phyloP scores from a whole-genome alignment of 352 stramenopile genomes.

The Globisporangium paroecandrum region DNA sequence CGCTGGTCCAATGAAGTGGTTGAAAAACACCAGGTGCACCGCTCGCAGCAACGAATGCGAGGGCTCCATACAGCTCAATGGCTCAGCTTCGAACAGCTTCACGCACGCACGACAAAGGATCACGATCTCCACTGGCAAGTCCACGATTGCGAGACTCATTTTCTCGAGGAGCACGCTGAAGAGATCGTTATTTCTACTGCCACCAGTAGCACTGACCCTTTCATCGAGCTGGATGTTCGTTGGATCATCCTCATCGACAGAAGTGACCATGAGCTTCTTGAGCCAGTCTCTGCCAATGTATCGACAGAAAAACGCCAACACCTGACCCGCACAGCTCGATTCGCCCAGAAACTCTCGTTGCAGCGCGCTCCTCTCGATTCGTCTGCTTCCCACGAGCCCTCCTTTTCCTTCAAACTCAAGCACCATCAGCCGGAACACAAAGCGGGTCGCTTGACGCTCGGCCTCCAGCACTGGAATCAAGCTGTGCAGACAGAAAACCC shows the following conservation, averaged over 20 bases:
- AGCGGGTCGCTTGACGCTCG: slow-evolving; percentile 38
- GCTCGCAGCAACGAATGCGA: slow-evolving; percentile 16
- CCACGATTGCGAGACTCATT: slow-evolving; percentile 23
- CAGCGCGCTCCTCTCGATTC: background rate
- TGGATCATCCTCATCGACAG: background rate
- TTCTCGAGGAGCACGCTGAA: slow-evolving; percentile 23
- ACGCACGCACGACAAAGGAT: slow-evolving; percentile 44
- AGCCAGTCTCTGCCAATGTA: slow-evolving; percentile 35
- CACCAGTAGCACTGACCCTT: background rate
- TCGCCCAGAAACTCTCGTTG: slow-evolving; percentile 27
- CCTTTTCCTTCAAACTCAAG: slow-evolving; percentile 25
- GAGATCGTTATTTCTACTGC: background rate
- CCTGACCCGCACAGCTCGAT: slow-evolving; percentile 33
- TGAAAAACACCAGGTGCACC: slow-evolving; percentile 75
- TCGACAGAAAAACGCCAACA: slow-evolving; percentile 33
- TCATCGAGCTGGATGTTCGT: background rate
- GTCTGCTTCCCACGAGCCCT: background rate
- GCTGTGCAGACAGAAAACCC: slow-evolving; percentile 34
- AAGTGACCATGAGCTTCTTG: slow-evolving; percentile 8
- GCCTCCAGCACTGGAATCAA: slow-evolving; percentile 47
- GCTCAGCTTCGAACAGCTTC: slow-evolving; percentile 21
- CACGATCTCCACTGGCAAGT: slow-evolving; percentile 46
- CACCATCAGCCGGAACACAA: slow-evolving; percentile 47
- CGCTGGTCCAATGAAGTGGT: slow-evolving; percentile 58
- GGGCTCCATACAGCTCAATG: background rate